Evolutionary conservation across 2,329 filamentous ascomycete genomes (phyloP).

Genomic region (Monosporascus cannonballus): DNA sequence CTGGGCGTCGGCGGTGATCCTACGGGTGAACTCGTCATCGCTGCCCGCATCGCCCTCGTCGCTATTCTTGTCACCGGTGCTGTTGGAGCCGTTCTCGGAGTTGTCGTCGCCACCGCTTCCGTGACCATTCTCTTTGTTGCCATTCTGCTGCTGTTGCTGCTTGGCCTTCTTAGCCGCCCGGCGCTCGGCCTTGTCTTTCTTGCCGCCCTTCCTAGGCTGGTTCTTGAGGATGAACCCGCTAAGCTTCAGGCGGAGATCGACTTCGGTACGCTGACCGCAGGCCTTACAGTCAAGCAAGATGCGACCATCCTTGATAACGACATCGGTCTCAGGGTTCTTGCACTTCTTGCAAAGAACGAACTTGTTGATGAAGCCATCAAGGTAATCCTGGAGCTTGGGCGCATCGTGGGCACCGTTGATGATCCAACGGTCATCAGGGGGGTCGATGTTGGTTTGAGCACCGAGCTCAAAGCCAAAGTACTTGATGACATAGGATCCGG

Average conservation of each 20-base stretch:
- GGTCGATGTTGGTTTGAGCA: conserved; percentile 96
- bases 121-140: conserved; percentile 44
- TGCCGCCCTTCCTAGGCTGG: conserved; percentile 80
- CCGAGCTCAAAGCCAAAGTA: conserved; percentile 99
- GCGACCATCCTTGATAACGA: conserved; percentile 86
- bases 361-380: conserved; percentile 96
- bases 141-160: conserved; percentile 59
- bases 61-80: conserved; percentile 41
- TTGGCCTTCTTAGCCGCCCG: conserved; percentile 90
- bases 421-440: conserved; percentile 97
- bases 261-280: conserved; percentile 86
- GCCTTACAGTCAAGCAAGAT: conserved; percentile 98
- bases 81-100: conserved; percentile 55
- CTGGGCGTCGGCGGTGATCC: conserved; percentile 60
- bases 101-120: conserved; percentile 62
- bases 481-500: conserved; percentile 95
- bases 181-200: conserved; percentile 87
- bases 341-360: conserved; percentile 99
- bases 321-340: conserved; percentile 98
- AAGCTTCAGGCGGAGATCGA: conserved; percentile 90
- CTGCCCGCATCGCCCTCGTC: conserved; percentile 64
- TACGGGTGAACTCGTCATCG: conserved; percentile 86
- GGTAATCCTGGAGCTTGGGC: conserved; percentile 91
- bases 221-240: conserved; percentile 97
- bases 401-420: conserved; percentile 98